Conservation (phyloP, 1,284 basidiomycete species). For the Schizopora paradoxa region DNA sequence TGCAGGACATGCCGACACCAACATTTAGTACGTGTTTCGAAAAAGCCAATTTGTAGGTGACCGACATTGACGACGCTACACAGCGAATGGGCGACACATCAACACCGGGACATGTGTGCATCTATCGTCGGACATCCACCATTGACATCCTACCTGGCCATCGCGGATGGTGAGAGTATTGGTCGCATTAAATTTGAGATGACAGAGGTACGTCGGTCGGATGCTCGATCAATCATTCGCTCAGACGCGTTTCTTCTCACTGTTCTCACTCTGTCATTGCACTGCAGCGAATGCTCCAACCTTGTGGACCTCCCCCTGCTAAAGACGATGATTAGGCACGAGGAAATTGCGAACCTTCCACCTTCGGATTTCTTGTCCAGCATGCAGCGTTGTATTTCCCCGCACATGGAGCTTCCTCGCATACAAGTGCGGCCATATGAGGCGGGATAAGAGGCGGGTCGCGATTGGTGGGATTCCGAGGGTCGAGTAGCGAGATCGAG, state of each 20-base stretch:
- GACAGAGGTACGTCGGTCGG: constrained; percentile 84
- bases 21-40: constrained; percentile 74
- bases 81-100: constrained; percentile 97
- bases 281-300: constrained; percentile 91
- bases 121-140: constrained; percentile 91
- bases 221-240: too few species aligned
- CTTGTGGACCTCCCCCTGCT: constrained; percentile 92
- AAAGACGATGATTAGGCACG: constrained; percentile 74
- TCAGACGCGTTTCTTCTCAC: background rate
- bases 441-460: background rate
- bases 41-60: constrained; percentile 2
- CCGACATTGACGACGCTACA: constrained; percentile 4
- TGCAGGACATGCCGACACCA: constrained; percentile 88
- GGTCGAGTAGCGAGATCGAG: background rate
- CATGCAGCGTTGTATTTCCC: too few species aligned
- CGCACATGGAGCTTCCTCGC: too few species aligned
- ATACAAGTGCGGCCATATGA: too few species aligned
- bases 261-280: constrained; percentile 4
- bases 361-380: constrained; percentile 1
- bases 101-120: constrained; percentile 91
- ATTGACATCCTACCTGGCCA: constrained; percentile 80
- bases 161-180: constrained; percentile 90
- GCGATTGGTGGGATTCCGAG: constrained; percentile 5
- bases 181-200: constrained; percentile 93
- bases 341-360: background rate